phyloP scores from a whole-genome alignment of 2,329 filamentous ascomycete species.

The Capronia americana region DNA sequence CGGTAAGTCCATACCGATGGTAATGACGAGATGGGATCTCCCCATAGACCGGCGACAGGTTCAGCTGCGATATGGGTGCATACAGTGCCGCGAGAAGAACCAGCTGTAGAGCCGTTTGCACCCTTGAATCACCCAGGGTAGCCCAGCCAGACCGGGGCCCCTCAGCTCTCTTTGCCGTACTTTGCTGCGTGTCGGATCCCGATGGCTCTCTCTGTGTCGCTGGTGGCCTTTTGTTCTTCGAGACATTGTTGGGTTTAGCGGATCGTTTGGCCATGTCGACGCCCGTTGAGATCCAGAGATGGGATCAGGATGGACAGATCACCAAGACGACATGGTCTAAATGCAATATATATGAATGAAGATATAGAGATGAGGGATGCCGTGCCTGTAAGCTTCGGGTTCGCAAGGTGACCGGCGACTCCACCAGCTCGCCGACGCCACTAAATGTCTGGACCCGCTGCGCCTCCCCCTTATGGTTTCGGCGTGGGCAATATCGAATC shows the following conservation, averaged over 20 bases:
- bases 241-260: constrained; percentile 4
- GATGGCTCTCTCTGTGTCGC: neutral
- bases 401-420: neutral
- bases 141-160: constrained; percentile 13
- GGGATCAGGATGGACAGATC: neutral
- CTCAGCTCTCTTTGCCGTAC: neutral
- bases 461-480: neutral
- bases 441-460: neutral
- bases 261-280: constrained; percentile 19
- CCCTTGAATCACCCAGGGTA: constrained; percentile 20
- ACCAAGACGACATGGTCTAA: neutral
- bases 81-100: constrained; percentile 50
- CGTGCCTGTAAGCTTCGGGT: neutral
- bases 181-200: neutral
- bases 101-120: constrained; percentile 44
- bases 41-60: constrained; percentile 86
- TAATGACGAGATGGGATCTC: constrained; percentile 76
- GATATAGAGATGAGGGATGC: neutral
- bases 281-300: neutral
- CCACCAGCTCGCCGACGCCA: constrained; percentile 1
- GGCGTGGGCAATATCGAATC: neutral
- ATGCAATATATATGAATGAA: neutral
- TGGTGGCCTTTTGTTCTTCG: neutral
- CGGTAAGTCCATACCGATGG: constrained; percentile 71
- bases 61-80: constrained; percentile 63